Evolutionary conservation across 1,139 yeast genomes (phyloP), one percentile per base, ranked within the genome.

Genomic region (Candida sojae): DNA sequence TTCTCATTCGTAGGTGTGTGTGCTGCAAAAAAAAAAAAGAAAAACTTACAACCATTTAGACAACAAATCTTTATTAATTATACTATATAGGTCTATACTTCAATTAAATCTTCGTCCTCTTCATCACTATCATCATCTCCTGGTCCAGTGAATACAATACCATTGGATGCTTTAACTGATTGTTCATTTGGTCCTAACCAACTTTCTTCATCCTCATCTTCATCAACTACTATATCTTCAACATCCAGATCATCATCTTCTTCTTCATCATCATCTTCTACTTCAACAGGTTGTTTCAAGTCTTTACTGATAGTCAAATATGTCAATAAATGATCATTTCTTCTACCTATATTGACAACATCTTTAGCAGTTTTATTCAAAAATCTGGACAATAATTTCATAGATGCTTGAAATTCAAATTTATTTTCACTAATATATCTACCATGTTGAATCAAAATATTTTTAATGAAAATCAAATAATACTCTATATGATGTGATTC

Each of bases 401-500:
- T 67, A 0, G 88, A 77, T 48, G 85, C 79, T 5, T 83, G 76
- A 59, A 86, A 89, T 50, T 83, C 80, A 55, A 80, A 84, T 61
- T 83, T 84, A 59, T 86, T 78, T 8, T 67, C 66, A 47, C 81
- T 76, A 49, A 95, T 86, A 63, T 81, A 86, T 50, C 79, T 77
- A 9, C 99, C 99, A 63, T 92, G 98, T 21, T 78, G 68, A 3
- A 85, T 75, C 39, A 93, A 67, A 7, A 91, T 60, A 21, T 77
- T 73, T 57, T 84, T 83, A 40, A 92, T 77, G 99, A 99, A 93
- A 11, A 87, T 58, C 54, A 93, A 67, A 57, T 86, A 84, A 70
- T 84, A 91, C 67, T 95, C 98, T 36, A 92, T 67, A 64, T 93
- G 99, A 25, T 84, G 90, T 9, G 92, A 84, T n/a, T 84, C 87